Base-by-base conservation (phyloP, 306 rosid species). In the Cicer cuneatum region DNA sequence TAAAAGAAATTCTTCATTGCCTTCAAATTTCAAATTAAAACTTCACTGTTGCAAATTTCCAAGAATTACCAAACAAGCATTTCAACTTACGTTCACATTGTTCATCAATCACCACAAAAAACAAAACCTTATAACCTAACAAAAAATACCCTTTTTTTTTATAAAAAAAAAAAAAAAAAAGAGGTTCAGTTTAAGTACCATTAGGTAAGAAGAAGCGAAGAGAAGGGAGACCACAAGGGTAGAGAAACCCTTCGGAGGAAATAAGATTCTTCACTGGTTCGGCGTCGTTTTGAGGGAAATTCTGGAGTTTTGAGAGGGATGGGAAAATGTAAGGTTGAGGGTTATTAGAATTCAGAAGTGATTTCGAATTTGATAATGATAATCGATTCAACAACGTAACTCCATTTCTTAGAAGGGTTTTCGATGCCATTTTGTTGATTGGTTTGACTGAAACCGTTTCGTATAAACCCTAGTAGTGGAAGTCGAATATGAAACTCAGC, bases 191-290 rank as follows among this genome's bases (percentile, higher is more conserved):
- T 40, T 40, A 42, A 48, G 54, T 86, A 94, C 97, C 96, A 10
- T 90, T 84, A 6, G 98, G 98, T 60, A 90, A 85, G 89, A 90
- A 91, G 85, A 91, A 86, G 3, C 79, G 80, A 69, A 94, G 90
- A 80, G 85, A 88, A 33, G 97, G 96, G 46, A 90, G 83, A 29
- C 98, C 97, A 57, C 85, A 86, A 1, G 95, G 98, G 78, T 91
- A 86, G 21, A 82, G 11, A 48, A 86, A 68, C 0, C 86, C 87
- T 57, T 78, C 82, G 12, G 60, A 70, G 67, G 73, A 60, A 13
- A 59, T 1, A n/a, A 90, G 73, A 69, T 86, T 80, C 49, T 54
- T 74, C 40, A 40, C 1, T 1, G 83, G 69, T 65, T 86, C 89
- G 71, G 71, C 82, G 68, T 94, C 90, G 77, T 80, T 87, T 78